phyloP scores from a whole-genome alignment of 257 asterid species.

The Plantago ovata region DNA sequence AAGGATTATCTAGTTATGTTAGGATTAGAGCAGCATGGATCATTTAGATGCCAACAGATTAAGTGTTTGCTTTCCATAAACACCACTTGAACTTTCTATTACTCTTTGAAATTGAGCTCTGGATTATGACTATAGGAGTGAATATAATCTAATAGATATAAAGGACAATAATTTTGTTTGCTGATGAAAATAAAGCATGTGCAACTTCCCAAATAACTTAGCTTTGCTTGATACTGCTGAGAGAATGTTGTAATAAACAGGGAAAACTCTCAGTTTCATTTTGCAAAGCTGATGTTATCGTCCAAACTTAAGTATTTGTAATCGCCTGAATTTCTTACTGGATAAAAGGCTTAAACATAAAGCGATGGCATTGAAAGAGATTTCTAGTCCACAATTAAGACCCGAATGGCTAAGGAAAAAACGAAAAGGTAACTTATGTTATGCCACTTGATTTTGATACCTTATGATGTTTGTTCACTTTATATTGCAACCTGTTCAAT shows the following conservation, averaged over 20 bases:
- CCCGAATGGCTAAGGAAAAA: too few relatives aligned
- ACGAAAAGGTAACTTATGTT: too few relatives aligned
- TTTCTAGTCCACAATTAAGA: constrained; percentile 9
- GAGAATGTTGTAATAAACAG: neutral
- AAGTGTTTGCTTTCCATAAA: too few relatives aligned
- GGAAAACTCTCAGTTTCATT: neutral
- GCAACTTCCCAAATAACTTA: neutral
- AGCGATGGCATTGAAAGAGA: too few relatives aligned
- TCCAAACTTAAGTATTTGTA: too few relatives aligned
- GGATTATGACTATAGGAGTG: too few relatives aligned
- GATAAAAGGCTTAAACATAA: neutral
- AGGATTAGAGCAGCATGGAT: neutral
- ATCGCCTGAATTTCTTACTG: neutral
- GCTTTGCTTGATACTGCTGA: neutral
- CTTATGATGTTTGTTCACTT: too few relatives aligned
- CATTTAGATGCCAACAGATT: neutral
- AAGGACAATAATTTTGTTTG: neutral
- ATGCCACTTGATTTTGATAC: too few relatives aligned
- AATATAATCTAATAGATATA: too few relatives aligned
- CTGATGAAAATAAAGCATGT: neutral
- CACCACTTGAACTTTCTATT: too few relatives aligned
- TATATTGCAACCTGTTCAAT: too few relatives aligned
- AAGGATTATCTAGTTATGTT: constrained; percentile 8
- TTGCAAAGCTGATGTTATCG: neutral
- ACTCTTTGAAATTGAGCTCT: too few relatives aligned